These are phyloP conservation scores for Murraya koenigii DNA, from an alignment of 345 rosid genomes.

Conservation along the genomic window DNA sequence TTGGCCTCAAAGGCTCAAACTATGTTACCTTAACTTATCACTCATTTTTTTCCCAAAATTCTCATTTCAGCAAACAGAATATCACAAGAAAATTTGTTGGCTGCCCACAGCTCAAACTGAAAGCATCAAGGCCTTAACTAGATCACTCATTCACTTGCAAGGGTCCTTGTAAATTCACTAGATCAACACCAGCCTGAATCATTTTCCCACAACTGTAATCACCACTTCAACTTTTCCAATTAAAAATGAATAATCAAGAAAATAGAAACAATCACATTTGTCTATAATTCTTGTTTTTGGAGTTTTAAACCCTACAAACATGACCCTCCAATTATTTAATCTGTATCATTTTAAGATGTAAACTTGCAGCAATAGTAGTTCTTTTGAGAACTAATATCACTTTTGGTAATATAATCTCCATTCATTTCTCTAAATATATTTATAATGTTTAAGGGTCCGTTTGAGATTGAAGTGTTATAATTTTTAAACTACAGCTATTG, in stretches of 20 bases:
- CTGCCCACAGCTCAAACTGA: background rate
- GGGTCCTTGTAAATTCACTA: background rate
- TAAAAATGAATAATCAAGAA: background rate
- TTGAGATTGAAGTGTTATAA: no score
- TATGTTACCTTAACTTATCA: background rate
- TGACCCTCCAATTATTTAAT: background rate
- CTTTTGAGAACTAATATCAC: no score
- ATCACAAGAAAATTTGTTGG: background rate
- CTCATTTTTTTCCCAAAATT: background rate
- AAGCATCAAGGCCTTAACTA: background rate
- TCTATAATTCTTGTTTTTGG: background rate
- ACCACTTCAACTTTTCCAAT: background rate
- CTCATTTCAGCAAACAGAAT: background rate
- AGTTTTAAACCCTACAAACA: background rate
- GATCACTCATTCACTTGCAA: background rate
- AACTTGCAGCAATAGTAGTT: background rate
- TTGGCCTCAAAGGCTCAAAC: no score
- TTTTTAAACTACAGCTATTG: no score
- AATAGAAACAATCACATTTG: background rate
- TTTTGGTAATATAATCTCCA: background rate
- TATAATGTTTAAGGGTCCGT: no score
- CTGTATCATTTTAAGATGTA: background rate
- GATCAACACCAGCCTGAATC: background rate
- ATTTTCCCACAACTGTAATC: constrained; percentile 4
- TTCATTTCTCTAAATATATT: background rate